These are phyloP conservation scores for Rhizopogon vulgaris DNA, from an alignment of 768 basidiomycete genomes.

Conservation along the genomic window DNA sequence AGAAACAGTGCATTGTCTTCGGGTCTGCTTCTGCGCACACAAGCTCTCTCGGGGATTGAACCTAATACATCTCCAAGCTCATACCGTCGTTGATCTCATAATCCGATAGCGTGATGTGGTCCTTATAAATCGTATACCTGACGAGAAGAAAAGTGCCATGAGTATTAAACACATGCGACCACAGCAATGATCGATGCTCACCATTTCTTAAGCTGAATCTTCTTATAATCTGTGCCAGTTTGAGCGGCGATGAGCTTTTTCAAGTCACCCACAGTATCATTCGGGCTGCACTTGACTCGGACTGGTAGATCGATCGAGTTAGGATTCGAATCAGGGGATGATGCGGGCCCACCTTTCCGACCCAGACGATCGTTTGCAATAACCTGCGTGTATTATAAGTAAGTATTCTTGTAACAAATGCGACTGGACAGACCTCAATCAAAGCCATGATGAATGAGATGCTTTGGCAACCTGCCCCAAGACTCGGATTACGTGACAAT, in stretches of 20 bases:
- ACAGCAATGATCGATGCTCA: conserved; percentile 26
- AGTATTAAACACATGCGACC: neutral
- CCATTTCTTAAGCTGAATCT: conserved; percentile 98
- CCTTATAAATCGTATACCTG: conserved; percentile 95
- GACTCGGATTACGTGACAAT: neutral
- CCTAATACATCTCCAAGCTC: conserved; percentile 88
- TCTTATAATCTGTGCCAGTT: conserved; percentile 77
- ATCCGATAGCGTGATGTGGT: conserved; percentile 89
- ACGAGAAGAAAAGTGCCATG: neutral
- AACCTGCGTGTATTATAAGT: conserved; percentile 42
- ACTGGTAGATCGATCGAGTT: conserved; percentile 42
- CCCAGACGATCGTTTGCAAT: conserved; percentile 96
- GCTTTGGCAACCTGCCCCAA: neutral
- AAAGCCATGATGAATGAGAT: conserved; percentile 34
- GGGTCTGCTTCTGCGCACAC: neutral
- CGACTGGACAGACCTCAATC: conserved; percentile 40
- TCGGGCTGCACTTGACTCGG: conserved; percentile 89
- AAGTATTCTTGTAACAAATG: neutral
- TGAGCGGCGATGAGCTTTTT: conserved; percentile 97
- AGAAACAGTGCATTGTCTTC: neutral
- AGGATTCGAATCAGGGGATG: conserved; percentile 1
- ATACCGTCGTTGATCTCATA: conserved; percentile 93
- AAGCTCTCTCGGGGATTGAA: neutral
- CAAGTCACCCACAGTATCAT: conserved; percentile 95
- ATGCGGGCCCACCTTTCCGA: conserved; percentile 66